Evolutionary conservation across 148 eudicot genomes (phyloP).

Genomic region (Dianthus caryophyllus): DNA sequence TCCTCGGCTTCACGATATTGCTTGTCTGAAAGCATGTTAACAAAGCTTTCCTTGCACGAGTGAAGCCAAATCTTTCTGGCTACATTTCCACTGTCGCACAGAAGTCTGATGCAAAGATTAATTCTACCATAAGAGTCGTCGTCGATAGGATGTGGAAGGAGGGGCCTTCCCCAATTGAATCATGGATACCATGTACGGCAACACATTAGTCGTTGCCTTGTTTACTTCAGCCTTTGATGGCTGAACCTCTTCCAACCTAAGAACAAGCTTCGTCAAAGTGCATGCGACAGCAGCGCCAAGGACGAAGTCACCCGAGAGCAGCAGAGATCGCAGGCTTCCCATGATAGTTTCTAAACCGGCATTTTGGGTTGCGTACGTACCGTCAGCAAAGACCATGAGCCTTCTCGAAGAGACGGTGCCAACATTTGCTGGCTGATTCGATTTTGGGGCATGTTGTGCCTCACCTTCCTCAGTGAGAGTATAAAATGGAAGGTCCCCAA

Average conservation of each 20-base stretch:
- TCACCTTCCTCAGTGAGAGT: constrained; percentile 70
- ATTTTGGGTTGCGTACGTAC: constrained; percentile 95
- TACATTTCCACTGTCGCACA: constrained; percentile 64
- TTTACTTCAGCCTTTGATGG: constrained; percentile 78
- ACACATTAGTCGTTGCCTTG: constrained; percentile 49
- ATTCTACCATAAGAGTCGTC: constrained; percentile 84
- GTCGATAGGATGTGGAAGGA: constrained; percentile 84
- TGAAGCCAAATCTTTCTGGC: constrained; percentile 82
- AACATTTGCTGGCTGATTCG: constrained; percentile 53
- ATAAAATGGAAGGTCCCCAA: constrained; percentile 89
- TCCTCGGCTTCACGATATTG: constrained; percentile 88
- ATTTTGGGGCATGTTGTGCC: constrained; percentile 54
- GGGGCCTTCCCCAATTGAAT: constrained; percentile 85
- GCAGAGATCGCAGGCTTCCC: constrained; percentile 79
- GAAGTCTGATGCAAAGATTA: constrained; percentile 72
- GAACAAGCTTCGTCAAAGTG: constrained; percentile 69
- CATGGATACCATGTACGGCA: constrained; percentile 75
- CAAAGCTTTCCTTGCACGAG: constrained; percentile 86
- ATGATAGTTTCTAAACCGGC: constrained; percentile 85
- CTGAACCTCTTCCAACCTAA: constrained; percentile 94
- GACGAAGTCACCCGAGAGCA: constrained; percentile 86
- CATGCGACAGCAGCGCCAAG: constrained; percentile 88
- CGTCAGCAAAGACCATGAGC: constrained; percentile 95
- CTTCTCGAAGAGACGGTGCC: constrained; percentile 71
- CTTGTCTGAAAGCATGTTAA: constrained; percentile 89